Evolutionary conservation across 2,329 filamentous ascomycete species (phyloP).

Genomic region (Acarospora socialis): DNA sequence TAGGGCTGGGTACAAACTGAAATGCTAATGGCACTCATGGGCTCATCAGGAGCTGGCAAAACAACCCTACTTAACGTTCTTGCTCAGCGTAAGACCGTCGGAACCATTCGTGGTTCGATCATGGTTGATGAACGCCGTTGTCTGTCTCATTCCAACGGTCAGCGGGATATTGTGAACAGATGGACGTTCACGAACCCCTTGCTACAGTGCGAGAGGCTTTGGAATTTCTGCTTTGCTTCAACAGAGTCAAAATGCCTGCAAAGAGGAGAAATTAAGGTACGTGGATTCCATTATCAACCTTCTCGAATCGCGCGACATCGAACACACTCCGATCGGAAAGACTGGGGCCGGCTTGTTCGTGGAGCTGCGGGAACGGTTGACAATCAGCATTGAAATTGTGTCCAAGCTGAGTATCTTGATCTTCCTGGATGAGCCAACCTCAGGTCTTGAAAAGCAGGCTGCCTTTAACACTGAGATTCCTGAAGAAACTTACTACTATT

Average conservation of each 20-base stretch:
- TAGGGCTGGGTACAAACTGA: slow-evolving; percentile 64
- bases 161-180: slow-evolving; percentile 46
- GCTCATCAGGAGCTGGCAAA: slow-evolving; percentile 34
- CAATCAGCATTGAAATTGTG: slow-evolving; percentile 46
- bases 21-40: slow-evolving; percentile 67
- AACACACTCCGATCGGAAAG: slow-evolving; percentile 48
- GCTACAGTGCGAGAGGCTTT: slow-evolving; percentile 53
- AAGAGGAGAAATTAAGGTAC: slow-evolving; percentile 51
- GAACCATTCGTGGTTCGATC: slow-evolving; percentile 29
- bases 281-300: slow-evolving; percentile 55
- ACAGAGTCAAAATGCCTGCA: slow-evolving; percentile 42
- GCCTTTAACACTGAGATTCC: slow-evolving; percentile 67
- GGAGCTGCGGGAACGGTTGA: slow-evolving; percentile 55
- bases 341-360: slow-evolving; percentile 46
- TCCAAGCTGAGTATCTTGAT: slow-evolving; percentile 57
- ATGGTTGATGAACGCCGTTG: slow-evolving; percentile 32
- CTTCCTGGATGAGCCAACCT: slow-evolving; percentile 68
- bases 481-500: slow-evolving; percentile 61
- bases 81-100: slow-evolving; percentile 31
- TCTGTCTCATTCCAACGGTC: slow-evolving; percentile 37
- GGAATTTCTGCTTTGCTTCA: slow-evolving; percentile 50
- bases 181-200: slow-evolving; percentile 53
- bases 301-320: slow-evolving; percentile 53
- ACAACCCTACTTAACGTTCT: slow-evolving; percentile 34
- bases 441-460: slow-evolving; percentile 56